Percentiles rank a stretch among this genome's conserved stretches.
phyloP scores from a whole-genome alignment of 192 early-diverging fungal species.

The Linnemannia schmuckeri region DNA sequence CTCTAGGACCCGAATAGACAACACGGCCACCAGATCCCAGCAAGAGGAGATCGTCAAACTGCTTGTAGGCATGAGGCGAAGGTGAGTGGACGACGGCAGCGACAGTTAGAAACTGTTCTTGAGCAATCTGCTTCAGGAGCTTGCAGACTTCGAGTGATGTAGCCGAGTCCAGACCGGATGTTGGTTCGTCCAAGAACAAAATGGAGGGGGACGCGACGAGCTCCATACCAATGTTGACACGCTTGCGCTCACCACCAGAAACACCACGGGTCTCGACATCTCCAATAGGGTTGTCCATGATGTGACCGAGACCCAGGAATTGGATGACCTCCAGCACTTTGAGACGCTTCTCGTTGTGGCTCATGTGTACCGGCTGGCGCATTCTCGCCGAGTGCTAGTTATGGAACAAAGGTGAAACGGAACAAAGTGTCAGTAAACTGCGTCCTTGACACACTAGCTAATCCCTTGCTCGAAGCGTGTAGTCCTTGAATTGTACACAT shows the following conservation, averaged over 20 bases:
- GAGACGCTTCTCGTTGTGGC: slow-evolving; percentile 60
- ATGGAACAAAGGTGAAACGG: not conserved
- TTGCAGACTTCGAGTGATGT: slow-evolving; percentile 75
- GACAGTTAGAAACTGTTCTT: slow-evolving; percentile 69
- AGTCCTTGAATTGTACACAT: not conserved
- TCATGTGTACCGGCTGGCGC: slow-evolving; percentile 65
- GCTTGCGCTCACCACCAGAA: slow-evolving; percentile 80
- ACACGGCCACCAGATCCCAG: slow-evolving; percentile 77
- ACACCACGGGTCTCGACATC: slow-evolving; percentile 76
- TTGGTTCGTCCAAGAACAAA: slow-evolving; percentile 79
- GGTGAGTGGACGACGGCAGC: slow-evolving; percentile 81
- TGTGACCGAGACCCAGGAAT: slow-evolving; percentile 67
- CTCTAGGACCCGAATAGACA: slow-evolving; percentile 72
- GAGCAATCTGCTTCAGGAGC: slow-evolving; percentile 71
- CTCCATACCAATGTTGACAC: slow-evolving; percentile 86
- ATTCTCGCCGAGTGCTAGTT: slow-evolving; percentile 72
- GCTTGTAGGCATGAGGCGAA: slow-evolving; percentile 69
- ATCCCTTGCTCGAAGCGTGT: not conserved
- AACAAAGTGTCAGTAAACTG: not conserved
- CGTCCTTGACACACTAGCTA: not conserved
- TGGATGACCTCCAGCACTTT: slow-evolving; percentile 69
- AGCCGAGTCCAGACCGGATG: slow-evolving; percentile 76
- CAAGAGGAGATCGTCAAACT: slow-evolving; percentile 79
- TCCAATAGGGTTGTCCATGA: slow-evolving; percentile 67
- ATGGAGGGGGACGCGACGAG: slow-evolving; percentile 67